Base-by-base conservation (phyloP, 345 rosid genomes). In the Populus euphratica region DNA sequence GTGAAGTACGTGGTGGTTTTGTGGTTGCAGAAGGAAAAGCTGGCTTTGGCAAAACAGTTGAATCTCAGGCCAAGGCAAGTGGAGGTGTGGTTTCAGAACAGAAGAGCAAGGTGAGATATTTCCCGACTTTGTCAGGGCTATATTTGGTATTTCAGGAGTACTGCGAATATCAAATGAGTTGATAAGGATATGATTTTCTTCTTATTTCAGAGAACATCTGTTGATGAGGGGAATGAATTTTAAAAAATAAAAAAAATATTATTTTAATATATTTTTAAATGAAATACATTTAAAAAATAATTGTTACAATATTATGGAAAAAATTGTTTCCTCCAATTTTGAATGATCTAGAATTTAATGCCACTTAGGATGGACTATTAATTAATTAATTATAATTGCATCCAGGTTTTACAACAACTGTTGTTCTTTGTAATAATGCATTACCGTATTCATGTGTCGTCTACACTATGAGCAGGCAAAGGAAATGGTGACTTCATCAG, bases 81-180 rank as follows among this genome's bases (percentile, higher is more conserved):
- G 79, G 97, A 93, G 78, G 98, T 93, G 67, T 93, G 97, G 98
- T 93, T 93, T 72, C 98, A 93, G 84, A 93, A 93, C 81, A 78
- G 97, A 73, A 89, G 97, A 83, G 98, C 98, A 80, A 90, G 98
- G 98, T 93, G 68, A 82, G 83, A 68, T 73, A 20, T 68, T 64
- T 66, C n/a, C 39, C 2, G 1, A 12, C 25, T 16, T 38, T 5
- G 35, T 1, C 2, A 52, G 62, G 91, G 85, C 82, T 77, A 76
- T 47, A 78, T 5, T 8, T 8, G 89, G 47, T 49, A 81, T 29
- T 70, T 25, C 1, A 1, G 0, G 5, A 31, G 27, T 0, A 6
- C 25, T 12, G 10, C 6, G 52, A 14, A n/a, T 1, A 79, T 80
- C 39, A 80, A 78, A 81, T 76, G 8, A 67, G 68, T 65, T 73